Evolutionary conservation across 163 green algal species (phyloP), one percentile per base, ranked within the genome.

Genomic region (Scenedesmus sp.): DNA sequence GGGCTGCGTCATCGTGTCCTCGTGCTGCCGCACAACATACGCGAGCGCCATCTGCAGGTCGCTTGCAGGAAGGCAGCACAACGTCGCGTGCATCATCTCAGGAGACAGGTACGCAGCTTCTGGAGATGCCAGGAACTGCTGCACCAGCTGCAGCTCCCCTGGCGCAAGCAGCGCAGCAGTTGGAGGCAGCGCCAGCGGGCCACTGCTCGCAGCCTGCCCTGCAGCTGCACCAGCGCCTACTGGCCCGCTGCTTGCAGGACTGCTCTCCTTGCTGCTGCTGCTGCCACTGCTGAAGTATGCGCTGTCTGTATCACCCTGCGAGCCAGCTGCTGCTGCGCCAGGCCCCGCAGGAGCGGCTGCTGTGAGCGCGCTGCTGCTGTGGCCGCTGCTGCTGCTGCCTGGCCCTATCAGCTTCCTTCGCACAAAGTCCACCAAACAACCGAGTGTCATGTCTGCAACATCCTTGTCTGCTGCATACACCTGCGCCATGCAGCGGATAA

Each of bases 351-450:
- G 55, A 86, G 81, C 81, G 60, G 81, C 81, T 66, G 52, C 86
- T 15, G 46, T 56, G 0, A 88, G 70, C 86, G 23, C 57, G 26
- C 67, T 90, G 94, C 90, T 56, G 89, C 90, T 59, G 85, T 74
- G 20, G 84, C 60, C 34, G 54, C 66, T 15, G 70, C 84, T 81
- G 46, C 82, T 56, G 81, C 82, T 67, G 60, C 54, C 83, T 55
- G 62, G 57, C 34, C 73, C 13, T 34, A 89, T 34, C 62, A 96
- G 92, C 93, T 94, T 95, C 23, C 95, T 90, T 86, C 93, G 89
- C 46, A 95, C 92, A 89, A 96, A 96, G 84, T 96, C 94, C 18
- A 94, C 95, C 67, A 96, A 91, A 79, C 88, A 94, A 9, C 92
- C 91, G 0, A 97, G 94, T 6, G 92, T 88, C 92, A 94, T 94